Conservation (phyloP, 2,329 filamentous ascomycete species). For the Aspergillus pseudotamarii region DNA sequence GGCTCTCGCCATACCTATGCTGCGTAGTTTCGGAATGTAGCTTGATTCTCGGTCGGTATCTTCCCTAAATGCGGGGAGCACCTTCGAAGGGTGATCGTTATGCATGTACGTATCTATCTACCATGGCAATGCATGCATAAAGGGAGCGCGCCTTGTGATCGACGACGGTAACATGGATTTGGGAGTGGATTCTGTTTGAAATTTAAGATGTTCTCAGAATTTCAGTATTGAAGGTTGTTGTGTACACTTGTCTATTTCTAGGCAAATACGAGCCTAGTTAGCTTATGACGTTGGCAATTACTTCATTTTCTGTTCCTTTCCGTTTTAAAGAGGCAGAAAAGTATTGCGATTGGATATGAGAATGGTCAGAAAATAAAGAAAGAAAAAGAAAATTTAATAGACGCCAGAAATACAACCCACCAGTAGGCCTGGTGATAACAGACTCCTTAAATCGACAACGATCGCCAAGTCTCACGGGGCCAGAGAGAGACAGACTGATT, state of each 20-base stretch:
- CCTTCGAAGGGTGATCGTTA: neutral
- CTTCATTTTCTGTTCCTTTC: neutral
- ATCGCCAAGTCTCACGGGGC: slow-evolving; percentile 21
- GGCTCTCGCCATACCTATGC: neutral
- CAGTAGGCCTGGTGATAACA: neutral
- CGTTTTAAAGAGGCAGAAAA: neutral
- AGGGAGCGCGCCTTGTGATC: neutral
- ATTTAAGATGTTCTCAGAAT: neutral
- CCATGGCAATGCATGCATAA: neutral
- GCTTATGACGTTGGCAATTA: neutral
- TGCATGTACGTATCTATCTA: neutral
- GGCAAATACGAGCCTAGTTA: neutral
- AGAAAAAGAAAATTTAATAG: slow-evolving; percentile 3
- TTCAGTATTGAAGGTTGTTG: neutral
- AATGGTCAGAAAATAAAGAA: neutral
- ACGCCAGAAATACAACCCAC: neutral
- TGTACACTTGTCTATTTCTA: neutral
- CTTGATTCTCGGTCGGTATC: neutral
- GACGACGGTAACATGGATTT: neutral
- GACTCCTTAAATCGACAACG: slow-evolving; percentile 1
- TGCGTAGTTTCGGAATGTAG: neutral
- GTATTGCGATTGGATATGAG: neutral
- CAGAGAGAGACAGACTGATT: slow-evolving; percentile 16
- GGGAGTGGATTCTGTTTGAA: neutral
- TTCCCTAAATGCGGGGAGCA: neutral